Conservation (phyloP, 257 asterid genomes). For the Anisodus tanguticus region DNA sequence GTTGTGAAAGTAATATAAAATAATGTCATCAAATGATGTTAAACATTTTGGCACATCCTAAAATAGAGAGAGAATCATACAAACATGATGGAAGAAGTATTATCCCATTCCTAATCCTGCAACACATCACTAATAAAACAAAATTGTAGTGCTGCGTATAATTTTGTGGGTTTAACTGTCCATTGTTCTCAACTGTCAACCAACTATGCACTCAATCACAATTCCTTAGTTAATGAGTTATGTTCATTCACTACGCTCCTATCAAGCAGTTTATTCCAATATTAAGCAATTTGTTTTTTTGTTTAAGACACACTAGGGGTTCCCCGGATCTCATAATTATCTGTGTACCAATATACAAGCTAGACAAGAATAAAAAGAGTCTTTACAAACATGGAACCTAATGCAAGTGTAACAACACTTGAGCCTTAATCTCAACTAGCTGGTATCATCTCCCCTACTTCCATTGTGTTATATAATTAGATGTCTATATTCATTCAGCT, state of each 20-base stretch:
- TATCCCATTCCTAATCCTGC: not conserved
- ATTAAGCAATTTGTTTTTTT: not conserved
- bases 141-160: not conserved
- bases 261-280: not conserved
- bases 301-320: not conserved
- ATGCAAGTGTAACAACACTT: not conserved
- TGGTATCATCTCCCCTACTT: not conserved
- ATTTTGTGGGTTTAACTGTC: conserved; percentile 4
- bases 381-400: not conserved
- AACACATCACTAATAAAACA: not conserved
- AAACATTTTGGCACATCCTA: conserved; percentile 12
- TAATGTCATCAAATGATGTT: conserved; percentile 1
- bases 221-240: not conserved
- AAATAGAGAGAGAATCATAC: not conserved
- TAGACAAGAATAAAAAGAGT: not conserved
- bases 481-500: too few species aligned
- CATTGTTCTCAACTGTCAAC: not conserved
- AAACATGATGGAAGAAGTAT: not conserved
- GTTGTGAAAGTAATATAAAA: not conserved
- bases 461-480: too few species aligned
- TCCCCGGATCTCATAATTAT: not conserved
- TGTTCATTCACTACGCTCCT: not conserved
- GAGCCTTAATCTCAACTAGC: conserved; percentile 5
- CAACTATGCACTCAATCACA: not conserved
- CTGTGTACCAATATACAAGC: not conserved